Conservation (phyloP, 306 rosid species). For the Pyrus betulifolia region DNA sequence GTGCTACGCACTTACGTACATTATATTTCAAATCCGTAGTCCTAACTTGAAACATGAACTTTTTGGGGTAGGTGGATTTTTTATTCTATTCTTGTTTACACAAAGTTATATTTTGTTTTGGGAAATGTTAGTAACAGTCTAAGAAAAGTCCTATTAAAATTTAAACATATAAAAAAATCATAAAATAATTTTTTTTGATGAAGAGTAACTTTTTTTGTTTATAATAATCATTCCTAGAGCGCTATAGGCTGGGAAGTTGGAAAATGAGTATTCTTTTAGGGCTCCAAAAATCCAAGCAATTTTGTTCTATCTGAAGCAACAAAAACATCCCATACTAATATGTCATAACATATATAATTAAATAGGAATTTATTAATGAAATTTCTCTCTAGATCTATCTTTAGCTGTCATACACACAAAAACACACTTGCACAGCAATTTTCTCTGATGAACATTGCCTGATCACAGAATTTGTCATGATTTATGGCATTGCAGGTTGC, state of each 20-base stretch:
- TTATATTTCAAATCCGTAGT: not conserved
- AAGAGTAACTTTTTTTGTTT: not conserved
- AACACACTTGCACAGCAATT: not conserved
- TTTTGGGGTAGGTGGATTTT: not conserved
- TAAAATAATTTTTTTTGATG: too few relatives aligned
- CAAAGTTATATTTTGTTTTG: not conserved
- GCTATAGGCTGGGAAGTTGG: conserved; percentile 2
- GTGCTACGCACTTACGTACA: not conserved
- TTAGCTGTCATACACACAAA: not conserved
- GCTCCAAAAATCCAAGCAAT: not conserved
- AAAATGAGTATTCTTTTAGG: not conserved
- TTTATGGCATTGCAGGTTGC: conserved; percentile 33
- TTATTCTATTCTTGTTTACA: not conserved
- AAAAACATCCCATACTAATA: not conserved
- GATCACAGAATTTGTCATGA: not conserved
- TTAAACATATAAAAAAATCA: not conserved
- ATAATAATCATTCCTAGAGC: not conserved
- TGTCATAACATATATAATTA: too few relatives aligned
- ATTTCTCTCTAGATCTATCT: not conserved
- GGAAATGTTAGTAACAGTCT: not conserved
- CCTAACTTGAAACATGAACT: not conserved
- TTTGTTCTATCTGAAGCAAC: not conserved
- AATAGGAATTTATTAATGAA: too few relatives aligned
- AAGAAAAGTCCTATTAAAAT: not conserved
- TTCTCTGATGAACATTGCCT: not conserved